Base-by-base conservation (phyloP, 108 stramenopile genomes). In the Asterionellopsis glacialis region DNA sequence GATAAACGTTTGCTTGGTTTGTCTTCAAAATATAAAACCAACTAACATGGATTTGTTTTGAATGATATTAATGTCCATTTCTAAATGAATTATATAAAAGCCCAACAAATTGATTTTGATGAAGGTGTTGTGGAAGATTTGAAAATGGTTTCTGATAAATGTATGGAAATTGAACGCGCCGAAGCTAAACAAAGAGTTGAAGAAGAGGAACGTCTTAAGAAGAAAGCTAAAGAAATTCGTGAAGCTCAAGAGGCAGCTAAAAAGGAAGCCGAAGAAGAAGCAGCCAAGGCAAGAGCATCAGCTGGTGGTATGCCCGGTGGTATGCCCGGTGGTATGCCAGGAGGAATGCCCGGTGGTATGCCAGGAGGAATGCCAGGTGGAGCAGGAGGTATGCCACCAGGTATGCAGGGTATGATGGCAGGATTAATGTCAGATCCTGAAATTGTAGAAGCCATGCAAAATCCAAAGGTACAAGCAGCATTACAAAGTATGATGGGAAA, bases 51-150 rank as follows among this genome's bases (percentile, higher is more conserved):
- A n/a, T n/a, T n/a, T n/a, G n/a, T n/a, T n/a, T n/a, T n/a, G n/a
- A n/a, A n/a, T n/a, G n/a, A n/a, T n/a, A n/a, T n/a, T n/a, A n/a
- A n/a, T n/a, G n/a, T n/a, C n/a, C n/a, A n/a, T n/a, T n/a, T n/a
- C n/a, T 70, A 10, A 68, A 72, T 23, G 85, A 87, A 58, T 76
- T 83, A 68, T 63, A 33, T 5, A 33, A 33, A 33, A 33, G 78
- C 82, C n/a, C 94, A 95, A 71, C 19, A 77, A 10, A 91, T 92
- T 61, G 94, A 95, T 75, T 95, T 80, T 70, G 90, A 95, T 68
- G 84, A 83, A 22, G 86, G 73, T 19, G 75, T 84, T n/a, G 94
- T 85, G 11, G 63, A 63, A 19, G 78, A 80, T 67, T 65, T 90
- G 63, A 85, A 88, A 58, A 69, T 73, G 54, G 75, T 81, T 54